Evolutionary conservation across 208 protist species (phyloP).

Genomic region (Acanthamoeba triangularis): DNA sequence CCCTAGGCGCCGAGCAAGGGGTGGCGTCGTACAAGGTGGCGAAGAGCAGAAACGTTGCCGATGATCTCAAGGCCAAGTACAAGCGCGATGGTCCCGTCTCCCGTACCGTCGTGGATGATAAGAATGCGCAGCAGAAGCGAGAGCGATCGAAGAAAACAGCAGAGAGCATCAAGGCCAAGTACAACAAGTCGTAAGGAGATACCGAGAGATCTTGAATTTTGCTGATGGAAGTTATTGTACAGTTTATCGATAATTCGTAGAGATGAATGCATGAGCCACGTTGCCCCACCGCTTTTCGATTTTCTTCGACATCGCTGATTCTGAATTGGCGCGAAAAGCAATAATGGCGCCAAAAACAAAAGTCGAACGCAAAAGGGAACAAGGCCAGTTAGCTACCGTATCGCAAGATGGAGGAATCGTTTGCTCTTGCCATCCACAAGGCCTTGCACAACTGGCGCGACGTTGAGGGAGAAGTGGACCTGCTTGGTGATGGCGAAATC

Average conservation of each 20-base stretch:
- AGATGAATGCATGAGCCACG: neutral
- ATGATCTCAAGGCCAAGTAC: conserved; percentile 2
- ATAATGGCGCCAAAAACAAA: neutral
- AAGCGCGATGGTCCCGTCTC: neutral
- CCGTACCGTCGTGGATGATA: neutral
- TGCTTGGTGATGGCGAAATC: neutral
- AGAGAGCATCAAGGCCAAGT: conserved; percentile 19
- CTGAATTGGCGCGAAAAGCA: neutral
- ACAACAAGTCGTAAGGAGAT: neutral
- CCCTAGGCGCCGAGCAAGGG: neutral
- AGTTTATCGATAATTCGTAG: neutral
- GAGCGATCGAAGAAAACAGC: neutral
- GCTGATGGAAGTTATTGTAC: neutral
- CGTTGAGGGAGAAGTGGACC: neutral
- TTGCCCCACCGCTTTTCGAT: neutral
- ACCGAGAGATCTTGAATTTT: neutral
- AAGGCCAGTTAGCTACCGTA: neutral
- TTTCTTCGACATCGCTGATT: neutral
- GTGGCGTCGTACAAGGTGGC: neutral
- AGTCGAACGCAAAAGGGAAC: neutral
- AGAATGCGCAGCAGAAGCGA: neutral
- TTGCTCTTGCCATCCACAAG: conserved; percentile 22
- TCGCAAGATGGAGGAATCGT: neutral
- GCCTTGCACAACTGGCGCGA: conserved; percentile 23
- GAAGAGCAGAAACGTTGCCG: conserved; percentile 11